Base-by-base conservation (phyloP, 176 grass and related monocot species). In the Oropetium thomaeum region DNA sequence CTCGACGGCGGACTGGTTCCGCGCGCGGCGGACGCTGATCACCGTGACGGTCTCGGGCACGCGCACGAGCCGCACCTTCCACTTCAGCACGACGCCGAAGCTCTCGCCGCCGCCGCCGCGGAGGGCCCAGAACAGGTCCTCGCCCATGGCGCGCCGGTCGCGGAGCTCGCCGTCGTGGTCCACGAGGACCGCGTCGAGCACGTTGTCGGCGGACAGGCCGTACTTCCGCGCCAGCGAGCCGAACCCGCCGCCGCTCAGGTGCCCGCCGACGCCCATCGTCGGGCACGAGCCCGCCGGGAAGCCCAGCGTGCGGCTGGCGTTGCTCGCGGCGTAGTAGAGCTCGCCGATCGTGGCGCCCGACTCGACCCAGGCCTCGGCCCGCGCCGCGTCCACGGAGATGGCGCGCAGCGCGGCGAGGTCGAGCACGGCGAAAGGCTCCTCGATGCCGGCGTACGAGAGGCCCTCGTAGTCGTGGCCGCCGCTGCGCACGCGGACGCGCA, bases 281-380 rank as follows among this genome's bases (percentile, higher is more conserved):
- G 78, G 63, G 35, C 86, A 92, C 32, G 78, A 11, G 19, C 90
- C 90, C 1, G 77, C 82, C 1, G 86, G 79, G 73, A 89, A 89
- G 7, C 65, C 83, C 16, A 82, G 60, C 16, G 2, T 38, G 20
- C 48, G 29, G 54, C 63, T 88, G 23, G 80, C 77, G 57, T 58
- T 62, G 49, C 60, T 83, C 40, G 88, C 78, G 37, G 49, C 49
- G 38, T 88, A 86, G 70, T 86, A 92, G 15, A 86, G 62, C 66
- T 92, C 86, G 32, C 82, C 85, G 31, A 86, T 32, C 22, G 82
- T 79, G 34, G 82, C 86, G 10, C 89, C 89, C n/a, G 5, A 73
- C 10, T 80, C 71, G 12, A 84, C 89, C 89, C 85, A 85, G 5
- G 85, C 85, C 42, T 53, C 70, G 15, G 40, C 63, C 66, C n/a